These are phyloP conservation scores for Fusarium mundagurra DNA, from an alignment of 2,329 filamentous ascomycete species.

Conservation along the genomic window DNA sequence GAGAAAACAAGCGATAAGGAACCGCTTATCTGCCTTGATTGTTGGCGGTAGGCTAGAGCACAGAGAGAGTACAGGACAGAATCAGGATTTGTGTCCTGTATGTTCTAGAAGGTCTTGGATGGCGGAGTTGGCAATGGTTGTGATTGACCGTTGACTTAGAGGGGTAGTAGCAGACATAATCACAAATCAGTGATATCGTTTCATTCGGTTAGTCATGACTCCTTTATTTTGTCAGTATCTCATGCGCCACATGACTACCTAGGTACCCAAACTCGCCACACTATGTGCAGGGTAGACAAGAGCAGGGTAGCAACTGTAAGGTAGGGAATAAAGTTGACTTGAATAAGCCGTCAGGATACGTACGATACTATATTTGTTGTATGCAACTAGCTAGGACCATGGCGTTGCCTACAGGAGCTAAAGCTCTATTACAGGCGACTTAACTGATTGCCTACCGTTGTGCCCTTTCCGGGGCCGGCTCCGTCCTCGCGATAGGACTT, in stretches of 20 bases:
- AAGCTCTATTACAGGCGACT: neutral
- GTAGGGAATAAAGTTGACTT: neutral
- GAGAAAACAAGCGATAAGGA: neutral
- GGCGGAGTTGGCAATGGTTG: constrained; percentile 30
- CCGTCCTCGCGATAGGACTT: constrained; percentile 9
- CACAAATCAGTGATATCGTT: neutral
- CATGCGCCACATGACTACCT: constrained; percentile 7
- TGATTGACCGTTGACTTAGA: constrained; percentile 18
- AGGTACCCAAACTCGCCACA: constrained; percentile 10
- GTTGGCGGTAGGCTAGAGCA: neutral
- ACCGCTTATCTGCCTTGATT: neutral
- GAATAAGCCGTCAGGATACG: neutral
- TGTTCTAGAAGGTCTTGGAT: constrained; percentile 43
- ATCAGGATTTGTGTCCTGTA: constrained; percentile 29
- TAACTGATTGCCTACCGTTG: neutral
- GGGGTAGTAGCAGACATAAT: constrained; percentile 32
- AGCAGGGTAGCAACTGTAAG: neutral
- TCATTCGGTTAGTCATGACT: neutral
- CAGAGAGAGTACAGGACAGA: neutral
- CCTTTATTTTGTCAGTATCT: constrained; percentile 10
- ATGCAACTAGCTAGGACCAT: neutral
- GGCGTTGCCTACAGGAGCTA: neutral
- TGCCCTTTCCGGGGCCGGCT: neutral
- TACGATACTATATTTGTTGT: neutral
- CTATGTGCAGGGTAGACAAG: neutral